phyloP scores from a whole-genome alignment of 1,284 basidiomycete genomes.

The Ceratobasidium sp. region DNA sequence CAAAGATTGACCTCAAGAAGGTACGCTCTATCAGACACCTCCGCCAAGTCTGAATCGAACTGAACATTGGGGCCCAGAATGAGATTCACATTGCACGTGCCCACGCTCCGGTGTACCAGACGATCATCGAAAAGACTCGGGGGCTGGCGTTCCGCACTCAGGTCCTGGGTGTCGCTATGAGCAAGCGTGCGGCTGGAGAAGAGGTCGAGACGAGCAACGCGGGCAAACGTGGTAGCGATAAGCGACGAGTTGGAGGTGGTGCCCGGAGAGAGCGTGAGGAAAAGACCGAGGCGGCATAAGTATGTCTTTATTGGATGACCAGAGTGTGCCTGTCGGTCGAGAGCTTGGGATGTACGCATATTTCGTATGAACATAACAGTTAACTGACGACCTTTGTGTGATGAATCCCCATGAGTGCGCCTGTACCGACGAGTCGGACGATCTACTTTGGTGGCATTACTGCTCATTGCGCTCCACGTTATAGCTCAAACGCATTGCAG shows the following conservation, averaged over 20 bases:
- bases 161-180: conserved; percentile 85
- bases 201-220: conserved; percentile 34
- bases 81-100: conserved; percentile 95
- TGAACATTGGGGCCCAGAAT: conserved; percentile 61
- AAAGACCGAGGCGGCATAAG: conserved; percentile 59
- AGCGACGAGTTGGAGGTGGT: conserved; percentile 32
- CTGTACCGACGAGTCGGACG: too few relatives aligned
- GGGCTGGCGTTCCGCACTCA: conserved; percentile 91
- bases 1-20: conserved; percentile 96
- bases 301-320: too few relatives aligned
- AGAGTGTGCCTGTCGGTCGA: conserved; percentile 60
- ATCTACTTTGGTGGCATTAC: neutral
- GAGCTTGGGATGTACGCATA: conserved; percentile 40
- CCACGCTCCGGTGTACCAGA: conserved; percentile 88
- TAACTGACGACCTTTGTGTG: neutral
- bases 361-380: neutral
- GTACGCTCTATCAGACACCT: conserved; percentile 51
- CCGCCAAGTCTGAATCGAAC: conserved; percentile 18
- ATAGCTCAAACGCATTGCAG: too few relatives aligned
- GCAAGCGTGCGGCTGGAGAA: conserved; percentile 53
- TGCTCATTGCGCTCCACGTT: too few relatives aligned
- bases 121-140: conserved; percentile 95
- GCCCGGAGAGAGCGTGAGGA: conserved; percentile 60
- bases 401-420: too few relatives aligned
- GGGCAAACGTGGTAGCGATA: conserved; percentile 29